phyloP scores from a whole-genome alignment of 2,329 filamentous ascomycete genomes.

The Cladosporium sp. region DNA sequence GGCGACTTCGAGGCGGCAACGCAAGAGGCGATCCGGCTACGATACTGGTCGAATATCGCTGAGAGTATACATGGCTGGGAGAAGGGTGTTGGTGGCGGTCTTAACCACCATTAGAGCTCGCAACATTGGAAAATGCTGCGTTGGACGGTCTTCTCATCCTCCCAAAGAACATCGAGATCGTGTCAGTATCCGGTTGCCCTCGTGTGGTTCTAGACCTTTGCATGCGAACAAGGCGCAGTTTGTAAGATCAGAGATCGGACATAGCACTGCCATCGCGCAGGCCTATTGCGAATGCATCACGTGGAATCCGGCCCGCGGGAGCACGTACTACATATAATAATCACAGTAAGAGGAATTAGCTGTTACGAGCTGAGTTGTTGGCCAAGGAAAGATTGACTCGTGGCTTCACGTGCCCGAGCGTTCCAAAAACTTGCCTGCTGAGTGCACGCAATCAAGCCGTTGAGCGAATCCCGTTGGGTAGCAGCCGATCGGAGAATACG shows the following conservation, averaged over 20 bases:
- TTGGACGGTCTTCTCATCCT: no score
- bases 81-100: slow-evolving; percentile 55
- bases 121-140: neutral
- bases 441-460: neutral
- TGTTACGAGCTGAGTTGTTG: neutral
- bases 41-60: slow-evolving; percentile 88
- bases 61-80: slow-evolving; percentile 83
- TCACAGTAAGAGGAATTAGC: no score
- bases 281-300: neutral
- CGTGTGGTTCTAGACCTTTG: neutral
- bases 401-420: neutral
- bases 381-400: neutral
- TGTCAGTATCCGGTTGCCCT: neutral
- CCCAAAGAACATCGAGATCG: no score
- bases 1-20: slow-evolving; percentile 66
- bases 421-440: no score
- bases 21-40: slow-evolving; percentile 68
- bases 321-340: no score
- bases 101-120: slow-evolving; percentile 23
- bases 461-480: neutral
- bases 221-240: neutral
- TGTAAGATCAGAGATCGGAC: neutral
- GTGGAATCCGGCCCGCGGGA: neutral
- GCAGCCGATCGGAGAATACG: neutral
- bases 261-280: neutral